A percentile compares a stretch with the other conserved stretches of the same genome.
Evolutionary conservation across 805 yeast genomes (phyloP).

Genomic region (Komagataella mondaviorum): DNA sequence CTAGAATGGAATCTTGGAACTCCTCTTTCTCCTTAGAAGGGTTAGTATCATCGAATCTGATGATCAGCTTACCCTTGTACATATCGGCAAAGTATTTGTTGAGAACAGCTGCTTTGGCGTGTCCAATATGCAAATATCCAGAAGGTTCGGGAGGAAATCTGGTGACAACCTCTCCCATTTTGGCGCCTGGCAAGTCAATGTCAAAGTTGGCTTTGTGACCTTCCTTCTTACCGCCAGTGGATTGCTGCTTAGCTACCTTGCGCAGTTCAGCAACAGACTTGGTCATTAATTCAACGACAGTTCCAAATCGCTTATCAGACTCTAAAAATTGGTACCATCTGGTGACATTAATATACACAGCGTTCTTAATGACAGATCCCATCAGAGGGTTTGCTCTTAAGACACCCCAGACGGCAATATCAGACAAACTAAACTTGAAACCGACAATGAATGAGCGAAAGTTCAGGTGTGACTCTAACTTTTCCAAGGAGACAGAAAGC

Average conservation of each 20-base stretch:
- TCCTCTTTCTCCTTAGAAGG: slow-evolving; percentile 95
- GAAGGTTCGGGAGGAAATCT: slow-evolving; percentile 99
- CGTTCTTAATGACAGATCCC: slow-evolving; percentile 81
- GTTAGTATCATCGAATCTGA: slow-evolving; percentile 96
- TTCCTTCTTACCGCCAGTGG: slow-evolving; percentile 58
- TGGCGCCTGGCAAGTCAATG: slow-evolving; percentile 85
- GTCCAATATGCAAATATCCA: slow-evolving; percentile 98
- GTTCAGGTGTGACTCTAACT: slow-evolving; percentile 72
- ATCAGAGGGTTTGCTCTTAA: slow-evolving; percentile 87
- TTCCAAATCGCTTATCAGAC: slow-evolving; percentile 53
- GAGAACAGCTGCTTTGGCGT: slow-evolving; percentile 94
- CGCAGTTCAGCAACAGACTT: slow-evolving; percentile 63
- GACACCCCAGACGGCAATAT: slow-evolving; percentile 86
- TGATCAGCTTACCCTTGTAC: slow-evolving; percentile 91
- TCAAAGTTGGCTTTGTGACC: slow-evolving; percentile 90
- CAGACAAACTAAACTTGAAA: slow-evolving; percentile 57
- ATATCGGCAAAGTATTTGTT: slow-evolving; percentile 94
- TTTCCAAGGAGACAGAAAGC: slow-evolving; percentile 63
- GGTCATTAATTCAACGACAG: slow-evolving; percentile 50
- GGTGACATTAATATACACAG: slow-evolving; percentile 71
- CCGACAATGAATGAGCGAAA: slow-evolving; percentile 72
- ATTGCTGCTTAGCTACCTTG: slow-evolving; percentile 34
- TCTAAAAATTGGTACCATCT: slow-evolving; percentile 87
- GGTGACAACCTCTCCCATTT: slow-evolving; percentile 90
- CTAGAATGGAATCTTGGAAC: slow-evolving; percentile 86